Conservation (phyloP, 345 rosid species). For the Odontarrhena argentea region DNA sequence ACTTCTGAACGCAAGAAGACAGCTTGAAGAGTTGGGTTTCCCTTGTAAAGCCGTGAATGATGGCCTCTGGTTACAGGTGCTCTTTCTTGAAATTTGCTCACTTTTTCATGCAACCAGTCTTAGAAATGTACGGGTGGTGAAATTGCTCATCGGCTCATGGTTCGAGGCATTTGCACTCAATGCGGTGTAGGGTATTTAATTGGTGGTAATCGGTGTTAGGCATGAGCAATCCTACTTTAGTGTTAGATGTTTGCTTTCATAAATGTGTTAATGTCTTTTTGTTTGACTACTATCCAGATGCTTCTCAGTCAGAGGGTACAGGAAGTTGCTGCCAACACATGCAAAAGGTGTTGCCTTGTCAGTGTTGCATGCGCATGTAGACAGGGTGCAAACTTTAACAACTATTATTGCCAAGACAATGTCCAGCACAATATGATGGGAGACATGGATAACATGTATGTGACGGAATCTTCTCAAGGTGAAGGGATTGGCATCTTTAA, state of each 20-base stretch:
- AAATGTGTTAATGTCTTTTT: conserved; percentile 23
- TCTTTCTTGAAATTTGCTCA: conserved; percentile 19
- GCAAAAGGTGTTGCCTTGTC: conserved; percentile 76
- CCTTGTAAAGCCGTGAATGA: conserved; percentile 97
- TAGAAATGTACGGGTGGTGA: conserved; percentile 17
- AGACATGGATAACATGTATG: conserved; percentile 64
- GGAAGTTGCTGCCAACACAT: conserved; percentile 81
- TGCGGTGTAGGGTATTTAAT: background rate
- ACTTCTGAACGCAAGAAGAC: conserved; percentile 85
- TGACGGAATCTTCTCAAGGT: conserved; percentile 69
- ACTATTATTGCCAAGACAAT: conserved; percentile 77
- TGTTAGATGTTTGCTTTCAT: conserved; percentile 19
- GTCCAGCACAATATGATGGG: conserved; percentile 58
- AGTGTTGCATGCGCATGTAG: conserved; percentile 80
- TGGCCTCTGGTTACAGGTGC: conserved; percentile 98
- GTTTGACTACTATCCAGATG: conserved; percentile 59
- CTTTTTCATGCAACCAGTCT: conserved; percentile 18
- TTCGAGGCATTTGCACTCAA: conserved; percentile 9
- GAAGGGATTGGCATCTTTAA: conserved; percentile 74
- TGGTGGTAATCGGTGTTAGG: background rate
- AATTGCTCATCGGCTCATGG: conserved; percentile 3
- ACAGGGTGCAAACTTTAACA: conserved; percentile 59
- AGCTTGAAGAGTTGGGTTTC: conserved; percentile 92
- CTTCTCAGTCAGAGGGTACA: conserved; percentile 89
- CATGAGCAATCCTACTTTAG: conserved; percentile 22